A percentile compares a stretch with the other conserved stretches of the same genome.
phyloP scores from a whole-genome alignment of 352 stramenopile species.

The Blastocystis sp. region DNA sequence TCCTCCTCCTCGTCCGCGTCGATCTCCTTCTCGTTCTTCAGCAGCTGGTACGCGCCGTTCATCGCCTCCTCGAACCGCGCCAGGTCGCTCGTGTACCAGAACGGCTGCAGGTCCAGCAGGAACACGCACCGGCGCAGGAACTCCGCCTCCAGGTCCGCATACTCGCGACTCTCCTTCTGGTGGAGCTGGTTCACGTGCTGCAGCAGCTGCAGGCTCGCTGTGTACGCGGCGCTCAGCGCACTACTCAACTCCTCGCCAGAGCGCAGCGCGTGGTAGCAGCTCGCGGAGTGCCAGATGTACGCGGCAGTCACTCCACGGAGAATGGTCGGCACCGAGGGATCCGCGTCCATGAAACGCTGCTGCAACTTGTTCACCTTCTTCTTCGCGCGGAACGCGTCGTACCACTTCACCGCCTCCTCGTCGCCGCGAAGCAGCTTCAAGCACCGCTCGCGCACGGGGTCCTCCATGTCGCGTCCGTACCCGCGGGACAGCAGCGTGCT shows the following conservation, averaged over 20 bases:
- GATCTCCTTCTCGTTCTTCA: slow-evolving; percentile 65
- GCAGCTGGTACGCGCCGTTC: slow-evolving; percentile 25
- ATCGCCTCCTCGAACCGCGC: not conserved
- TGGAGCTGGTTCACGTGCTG: slow-evolving; percentile 40
- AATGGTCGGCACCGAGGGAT: not conserved
- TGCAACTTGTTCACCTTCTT: slow-evolving; percentile 40
- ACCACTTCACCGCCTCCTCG: slow-evolving; percentile 10
- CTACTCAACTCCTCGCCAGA: not conserved
- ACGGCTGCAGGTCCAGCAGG: slow-evolving; percentile 48
- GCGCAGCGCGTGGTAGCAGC: not conserved
- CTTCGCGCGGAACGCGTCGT: not conserved
- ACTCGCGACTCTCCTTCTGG: slow-evolving; percentile 20
- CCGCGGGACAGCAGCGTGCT: slow-evolving; percentile 29
- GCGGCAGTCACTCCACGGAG: slow-evolving; percentile 5
- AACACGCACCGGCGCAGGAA: slow-evolving; percentile 14
- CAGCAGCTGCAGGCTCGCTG: not conserved
- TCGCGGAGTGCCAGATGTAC: slow-evolving; percentile 43
- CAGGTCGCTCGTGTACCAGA: slow-evolving; percentile 5
- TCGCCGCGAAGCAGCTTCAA: not conserved
- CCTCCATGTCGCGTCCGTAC: not conserved
- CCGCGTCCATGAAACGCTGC: not conserved
- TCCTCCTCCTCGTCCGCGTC: slow-evolving; percentile 59
- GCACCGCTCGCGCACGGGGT: slow-evolving; percentile 33
- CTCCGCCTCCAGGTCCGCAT: slow-evolving; percentile 8
- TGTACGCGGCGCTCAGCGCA: slow-evolving; percentile 17